Evolutionary conservation across 352 stramenopile species (phyloP), one percentile per base, ranked within the genome.

Genomic region (Globisporangium abappressorium): DNA sequence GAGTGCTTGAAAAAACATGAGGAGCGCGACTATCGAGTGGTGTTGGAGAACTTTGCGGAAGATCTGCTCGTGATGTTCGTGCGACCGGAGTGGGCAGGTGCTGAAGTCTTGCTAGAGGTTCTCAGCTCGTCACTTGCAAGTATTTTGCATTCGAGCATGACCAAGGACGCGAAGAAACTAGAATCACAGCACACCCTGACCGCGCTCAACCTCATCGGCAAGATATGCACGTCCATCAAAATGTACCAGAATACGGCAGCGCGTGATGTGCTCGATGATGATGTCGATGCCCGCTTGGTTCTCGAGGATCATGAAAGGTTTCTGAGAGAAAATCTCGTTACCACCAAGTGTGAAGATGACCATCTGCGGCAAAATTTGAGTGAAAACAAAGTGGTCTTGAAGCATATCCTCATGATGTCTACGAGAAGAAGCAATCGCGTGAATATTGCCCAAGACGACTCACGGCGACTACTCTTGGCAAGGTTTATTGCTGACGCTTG

Each of bases 1-100:
- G 82, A 88, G 61, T 95, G 85, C 62, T 79, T 92, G 74, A 95
- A 94, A 71, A 95, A 93, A 69, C 80, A 75, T 9, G 87, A 95
- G 64, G 86, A 94, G 34, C 73, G 82, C 38, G 83, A 94, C 61
- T 84, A 89, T 70, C 85, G 87, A 24, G 72, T 89, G 54, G 71
- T 90, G 18, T 71, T 96, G 15, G 89, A 95, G 20, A 90, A 94
- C 47, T 92, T 95, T 63, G 72, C 91, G 30, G 87, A 96, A 69
- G 89, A 96, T 68, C 61, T 96, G 38, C 75, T 96, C 15, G 72
- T 78, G 8, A 90, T 96, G 80, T 90, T 95, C 71, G 72, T 79
- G 20, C 82, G 77, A n/a, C 86, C 87, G 14, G 89, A 96, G 65
- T 95, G 86, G 84, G 24, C 71, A 22, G 87, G 86, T 15, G 87